These are phyloP conservation scores for Candida taoyuanica DNA, from an alignment of 805 yeast species.

Conservation along the genomic window DNA sequence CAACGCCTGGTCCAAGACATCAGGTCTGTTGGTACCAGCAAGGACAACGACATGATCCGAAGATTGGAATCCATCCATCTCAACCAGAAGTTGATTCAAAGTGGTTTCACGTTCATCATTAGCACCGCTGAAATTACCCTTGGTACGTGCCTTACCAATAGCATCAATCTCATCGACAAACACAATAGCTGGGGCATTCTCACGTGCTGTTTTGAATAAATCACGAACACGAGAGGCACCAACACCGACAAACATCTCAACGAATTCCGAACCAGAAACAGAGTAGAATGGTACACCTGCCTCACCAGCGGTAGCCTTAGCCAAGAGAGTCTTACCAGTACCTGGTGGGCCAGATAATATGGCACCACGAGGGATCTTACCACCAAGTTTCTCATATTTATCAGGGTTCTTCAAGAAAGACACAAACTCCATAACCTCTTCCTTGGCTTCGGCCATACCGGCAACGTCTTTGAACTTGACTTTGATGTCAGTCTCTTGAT, in stretches of 20 bases:
- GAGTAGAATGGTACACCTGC: constrained; percentile 97
- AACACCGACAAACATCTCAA: constrained; percentile 98
- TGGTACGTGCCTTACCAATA: constrained; percentile 90
- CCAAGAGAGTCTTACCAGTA: constrained; percentile 95
- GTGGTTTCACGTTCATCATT: constrained; percentile 98
- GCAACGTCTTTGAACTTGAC: constrained; percentile 93
- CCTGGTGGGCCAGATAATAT: constrained; percentile 98
- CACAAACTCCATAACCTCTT: constrained; percentile 97
- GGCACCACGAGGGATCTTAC: constrained; percentile 97
- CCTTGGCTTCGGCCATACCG: constrained; percentile 95
- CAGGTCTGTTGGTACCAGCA: constrained; percentile 97
- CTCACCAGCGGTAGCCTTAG: constrained; percentile 99
- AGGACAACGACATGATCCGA: constrained; percentile 92
- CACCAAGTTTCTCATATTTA: constrained; percentile 90
- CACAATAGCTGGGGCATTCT: constrained; percentile 91
- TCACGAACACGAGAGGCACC: constrained; percentile 99
- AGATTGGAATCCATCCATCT: constrained; percentile 95
- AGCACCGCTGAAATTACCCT: constrained; percentile 69
- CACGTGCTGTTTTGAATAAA: constrained; percentile 85
- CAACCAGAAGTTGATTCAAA: constrained; percentile 89
- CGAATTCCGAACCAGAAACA: constrained; percentile 96
- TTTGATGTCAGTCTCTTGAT: constrained; percentile 86
- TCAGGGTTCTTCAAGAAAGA: constrained; percentile 85
- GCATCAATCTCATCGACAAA: constrained; percentile 99
- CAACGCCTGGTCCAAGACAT: constrained; percentile 86